A percentile compares a stretch with the other conserved stretches of the same genome.
Conservation (phyloP, 192 early-diverging fungal species). For the Funneliformis geosporum region DNA sequence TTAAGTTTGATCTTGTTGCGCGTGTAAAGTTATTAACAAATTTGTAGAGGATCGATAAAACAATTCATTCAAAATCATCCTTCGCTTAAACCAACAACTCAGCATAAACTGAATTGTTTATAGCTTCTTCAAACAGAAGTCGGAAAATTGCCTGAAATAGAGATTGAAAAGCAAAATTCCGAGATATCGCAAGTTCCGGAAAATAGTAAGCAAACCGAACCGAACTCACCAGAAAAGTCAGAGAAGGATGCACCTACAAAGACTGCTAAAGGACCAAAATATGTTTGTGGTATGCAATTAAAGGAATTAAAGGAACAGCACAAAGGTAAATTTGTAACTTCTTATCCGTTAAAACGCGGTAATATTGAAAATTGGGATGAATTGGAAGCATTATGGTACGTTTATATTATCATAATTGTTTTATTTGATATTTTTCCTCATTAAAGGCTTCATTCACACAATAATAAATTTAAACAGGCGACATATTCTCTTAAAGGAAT, state of each 20-base stretch:
- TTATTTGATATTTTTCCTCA: neutral
- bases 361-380: conserved; percentile 72
- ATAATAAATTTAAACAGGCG: conserved; percentile 58
- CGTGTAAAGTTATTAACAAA: neutral
- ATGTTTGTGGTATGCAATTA: conserved; percentile 39
- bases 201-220: neutral
- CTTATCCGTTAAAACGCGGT: conserved; percentile 60
- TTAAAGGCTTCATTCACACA: neutral
- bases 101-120: neutral
- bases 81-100: neutral
- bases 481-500: conserved; percentile 76
- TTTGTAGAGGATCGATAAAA: neutral
- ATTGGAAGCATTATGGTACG: conserved; percentile 69
- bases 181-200: conserved; percentile 18
- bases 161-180: conserved; percentile 33
- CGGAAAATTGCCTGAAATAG: conserved; percentile 37
- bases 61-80: conserved; percentile 19
- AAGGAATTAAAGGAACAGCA: conserved; percentile 36
- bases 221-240: conserved; percentile 12
- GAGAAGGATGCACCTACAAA: conserved; percentile 19
- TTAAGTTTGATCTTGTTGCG: neutral
- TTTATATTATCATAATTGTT: conserved; percentile 15
- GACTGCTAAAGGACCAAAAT: conserved; percentile 27
- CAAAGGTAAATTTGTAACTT: conserved; percentile 34
- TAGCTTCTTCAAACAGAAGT: conserved; percentile 8